These are phyloP conservation scores for Microcyclospora tardicrescens DNA, from an alignment of 2,329 filamentous ascomycete genomes.

Conservation along the genomic window DNA sequence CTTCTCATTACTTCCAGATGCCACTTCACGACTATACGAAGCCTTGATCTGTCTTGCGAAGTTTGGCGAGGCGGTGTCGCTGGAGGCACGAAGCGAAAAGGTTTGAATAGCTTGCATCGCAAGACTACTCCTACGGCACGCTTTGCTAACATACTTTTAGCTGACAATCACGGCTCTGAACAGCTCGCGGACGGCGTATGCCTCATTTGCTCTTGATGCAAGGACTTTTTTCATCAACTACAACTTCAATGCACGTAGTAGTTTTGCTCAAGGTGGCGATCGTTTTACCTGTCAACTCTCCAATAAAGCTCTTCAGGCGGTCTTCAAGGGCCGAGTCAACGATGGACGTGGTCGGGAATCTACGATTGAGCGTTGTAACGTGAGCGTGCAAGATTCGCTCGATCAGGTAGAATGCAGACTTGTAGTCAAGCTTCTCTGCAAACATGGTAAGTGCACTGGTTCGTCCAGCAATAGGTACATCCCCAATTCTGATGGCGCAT, in stretches of 20 bases:
- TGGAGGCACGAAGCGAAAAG: conserved; percentile 58
- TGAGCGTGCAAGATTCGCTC: conserved; percentile 58
- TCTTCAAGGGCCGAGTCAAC: conserved; percentile 56
- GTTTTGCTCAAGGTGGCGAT: conserved; percentile 12
- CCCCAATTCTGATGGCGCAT: conserved; percentile 7
- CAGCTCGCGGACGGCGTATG: conserved; percentile 68
- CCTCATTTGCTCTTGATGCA: conserved; percentile 54
- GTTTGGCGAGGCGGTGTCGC: conserved; percentile 65
- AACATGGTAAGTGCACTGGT: conserved; percentile 43
- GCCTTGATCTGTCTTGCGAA: conserved; percentile 61
- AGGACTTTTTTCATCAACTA: conserved; percentile 62
- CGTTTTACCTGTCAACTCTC: conserved; percentile 64
- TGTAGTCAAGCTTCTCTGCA: conserved; percentile 59
- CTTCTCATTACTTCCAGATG: conserved; percentile 63
- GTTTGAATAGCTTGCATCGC: conserved; percentile 28
- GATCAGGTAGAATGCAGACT: conserved; percentile 58
- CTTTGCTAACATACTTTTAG: conserved; percentile 28
- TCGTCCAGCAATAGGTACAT: not conserved
- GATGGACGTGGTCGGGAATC: conserved; percentile 56
- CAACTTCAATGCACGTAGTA: conserved; percentile 36
- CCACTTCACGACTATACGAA: conserved; percentile 57
- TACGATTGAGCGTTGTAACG: conserved; percentile 60
- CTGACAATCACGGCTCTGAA: conserved; percentile 64
- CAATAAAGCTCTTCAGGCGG: conserved; percentile 56
- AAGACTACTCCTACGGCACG: not conserved